Conservation (phyloP, 2,329 filamentous ascomycete species). For the Claviceps lovelessii region DNA sequence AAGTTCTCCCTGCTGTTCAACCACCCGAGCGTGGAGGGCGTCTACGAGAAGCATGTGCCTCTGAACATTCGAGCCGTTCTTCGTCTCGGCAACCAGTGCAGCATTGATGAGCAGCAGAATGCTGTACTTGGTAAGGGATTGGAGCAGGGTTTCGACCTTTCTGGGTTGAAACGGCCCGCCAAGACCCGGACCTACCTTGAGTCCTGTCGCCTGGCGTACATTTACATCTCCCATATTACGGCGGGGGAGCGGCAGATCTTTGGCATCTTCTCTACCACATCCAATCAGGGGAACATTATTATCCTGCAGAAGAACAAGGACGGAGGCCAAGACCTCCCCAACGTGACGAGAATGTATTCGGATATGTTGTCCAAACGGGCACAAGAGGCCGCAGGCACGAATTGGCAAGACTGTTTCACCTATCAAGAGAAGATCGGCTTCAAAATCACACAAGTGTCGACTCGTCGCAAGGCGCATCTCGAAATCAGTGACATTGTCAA, state of each 20-base stretch:
- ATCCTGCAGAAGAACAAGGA: conserved; percentile 77
- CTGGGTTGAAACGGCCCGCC: conserved; percentile 52
- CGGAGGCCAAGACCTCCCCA: conserved; percentile 67
- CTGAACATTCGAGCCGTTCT: conserved; percentile 76
- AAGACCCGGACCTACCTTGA: conserved; percentile 60
- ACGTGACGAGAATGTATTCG: conserved; percentile 74
- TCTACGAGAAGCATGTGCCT: conserved; percentile 90
- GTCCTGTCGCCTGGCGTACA: conserved; percentile 59
- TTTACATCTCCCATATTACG: conserved; percentile 86
- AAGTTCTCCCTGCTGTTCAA: conserved; percentile 76
- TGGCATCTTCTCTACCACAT: conserved; percentile 75
- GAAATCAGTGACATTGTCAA: conserved; percentile 81
- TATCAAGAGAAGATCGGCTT: conserved; percentile 82
- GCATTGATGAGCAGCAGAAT: conserved; percentile 78
- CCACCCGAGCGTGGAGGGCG: conserved; percentile 87
- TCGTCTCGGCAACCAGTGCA: conserved; percentile 79
- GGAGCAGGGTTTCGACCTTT: conserved; percentile 84
- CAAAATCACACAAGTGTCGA: conserved; percentile 76
- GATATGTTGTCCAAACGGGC: conserved; percentile 56
- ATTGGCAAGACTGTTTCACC: conserved; percentile 66
- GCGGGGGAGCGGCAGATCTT: conserved; percentile 88
- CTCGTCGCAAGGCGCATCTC: conserved; percentile 73
- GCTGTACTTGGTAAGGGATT: conserved; percentile 86
- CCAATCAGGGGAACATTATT: conserved; percentile 67
- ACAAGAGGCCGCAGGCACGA: conserved; percentile 51